phyloP scores from a whole-genome alignment of 192 early-diverging fungal species.

The Backusella psychrophila region DNA sequence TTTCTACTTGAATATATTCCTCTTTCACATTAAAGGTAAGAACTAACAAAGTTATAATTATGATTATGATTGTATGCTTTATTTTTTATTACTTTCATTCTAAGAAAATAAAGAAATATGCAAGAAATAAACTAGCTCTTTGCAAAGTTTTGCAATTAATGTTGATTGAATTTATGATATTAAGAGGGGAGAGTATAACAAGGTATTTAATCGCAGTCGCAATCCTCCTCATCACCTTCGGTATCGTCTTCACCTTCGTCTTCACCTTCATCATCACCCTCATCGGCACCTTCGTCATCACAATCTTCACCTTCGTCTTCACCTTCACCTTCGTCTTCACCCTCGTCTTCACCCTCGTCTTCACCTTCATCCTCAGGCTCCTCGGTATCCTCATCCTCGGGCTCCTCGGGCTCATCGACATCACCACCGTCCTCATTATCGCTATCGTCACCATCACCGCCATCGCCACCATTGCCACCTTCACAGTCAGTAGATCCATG shows the following conservation, averaged over 20 bases:
- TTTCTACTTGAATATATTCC: no score
- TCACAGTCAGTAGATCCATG: background rate
- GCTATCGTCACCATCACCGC: background rate
- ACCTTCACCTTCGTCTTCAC: background rate
- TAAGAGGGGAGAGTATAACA: background rate
- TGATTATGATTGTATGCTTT: background rate
- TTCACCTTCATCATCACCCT: background rate
- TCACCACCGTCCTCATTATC: background rate
- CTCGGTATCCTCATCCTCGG: background rate
- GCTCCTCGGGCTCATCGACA: background rate
- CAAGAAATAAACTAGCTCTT: constrained; percentile 3
- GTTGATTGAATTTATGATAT: background rate
- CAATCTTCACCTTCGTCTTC: background rate
- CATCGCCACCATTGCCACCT: background rate
- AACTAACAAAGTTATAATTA: background rate
- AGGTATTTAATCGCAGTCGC: background rate
- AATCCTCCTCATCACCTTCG: background rate
- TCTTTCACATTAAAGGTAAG: no score
- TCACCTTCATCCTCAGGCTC: background rate
- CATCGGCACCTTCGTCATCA: background rate
- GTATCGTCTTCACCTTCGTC: background rate
- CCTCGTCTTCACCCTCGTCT: background rate
- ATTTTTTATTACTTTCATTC: constrained; percentile 5
- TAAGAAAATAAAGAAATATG: constrained; percentile 5
- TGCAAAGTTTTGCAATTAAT: constrained; percentile 5